phyloP scores from a whole-genome alignment of 1,139 yeast species.

The Kodamaea sp. region DNA sequence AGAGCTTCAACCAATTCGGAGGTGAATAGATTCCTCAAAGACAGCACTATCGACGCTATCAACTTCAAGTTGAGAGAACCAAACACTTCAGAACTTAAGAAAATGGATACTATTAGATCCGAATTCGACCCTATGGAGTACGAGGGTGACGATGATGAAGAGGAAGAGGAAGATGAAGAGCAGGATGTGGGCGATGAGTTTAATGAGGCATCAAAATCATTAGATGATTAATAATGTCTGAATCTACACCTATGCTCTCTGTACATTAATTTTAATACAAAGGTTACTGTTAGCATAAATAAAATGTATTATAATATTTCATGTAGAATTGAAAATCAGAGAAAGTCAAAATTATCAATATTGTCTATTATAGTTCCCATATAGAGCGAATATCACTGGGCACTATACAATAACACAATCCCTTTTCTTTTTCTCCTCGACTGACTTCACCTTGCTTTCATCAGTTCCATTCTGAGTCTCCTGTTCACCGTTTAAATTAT shows the following conservation, averaged over 20 bases:
- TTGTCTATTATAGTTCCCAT: too few relatives aligned
- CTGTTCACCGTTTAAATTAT: too few relatives aligned
- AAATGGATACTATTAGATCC: constrained; percentile 67
- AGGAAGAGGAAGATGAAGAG: constrained; percentile 27
- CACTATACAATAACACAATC: constrained; percentile 14
- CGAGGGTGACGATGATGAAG: constrained; percentile 52
- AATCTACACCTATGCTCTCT: too few relatives aligned
- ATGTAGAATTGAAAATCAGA: too few relatives aligned
- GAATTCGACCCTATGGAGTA: constrained; percentile 77
- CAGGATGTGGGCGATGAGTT: constrained; percentile 13
- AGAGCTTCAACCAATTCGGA: constrained; percentile 55
- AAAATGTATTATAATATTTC: too few relatives aligned
- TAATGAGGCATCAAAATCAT: constrained; percentile 6
- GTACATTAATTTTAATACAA: too few relatives aligned
- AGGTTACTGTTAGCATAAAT: too few relatives aligned
- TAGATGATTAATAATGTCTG: too few relatives aligned
- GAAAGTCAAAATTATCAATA: too few relatives aligned
- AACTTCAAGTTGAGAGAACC: constrained; percentile 71
- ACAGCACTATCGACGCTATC: constrained; percentile 54
- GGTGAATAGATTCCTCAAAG: constrained; percentile 51
- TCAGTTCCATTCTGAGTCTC: too few relatives aligned
- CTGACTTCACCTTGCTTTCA: not conserved
- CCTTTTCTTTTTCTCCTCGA: constrained; percentile 13
- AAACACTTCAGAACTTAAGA: constrained; percentile 64
- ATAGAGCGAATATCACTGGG: too few relatives aligned